Base-by-base conservation (phyloP, 805 yeast genomes). In the Candida krabiensis region DNA sequence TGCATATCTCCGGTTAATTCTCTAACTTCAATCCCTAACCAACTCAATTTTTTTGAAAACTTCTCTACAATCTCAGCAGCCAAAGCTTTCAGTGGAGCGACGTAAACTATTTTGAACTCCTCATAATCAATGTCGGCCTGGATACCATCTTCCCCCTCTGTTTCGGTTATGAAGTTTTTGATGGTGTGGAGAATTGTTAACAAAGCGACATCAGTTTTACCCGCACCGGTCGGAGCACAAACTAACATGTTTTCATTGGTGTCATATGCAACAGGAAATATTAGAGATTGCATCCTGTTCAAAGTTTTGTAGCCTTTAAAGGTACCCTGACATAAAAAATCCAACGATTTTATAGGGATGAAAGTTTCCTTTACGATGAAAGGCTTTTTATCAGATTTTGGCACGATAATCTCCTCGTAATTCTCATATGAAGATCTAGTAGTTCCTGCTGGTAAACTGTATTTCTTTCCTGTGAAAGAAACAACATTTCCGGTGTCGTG, bases 171-270 rank as follows among this genome's bases (percentile, higher is more conserved):
- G 57, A 74, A 83, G 55, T 86, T 95, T 24, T 80, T 77, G 11
- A 91, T 81, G 0, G 93, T 77, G 53, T 85, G 91, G 36, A 90
- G 66, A 45, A 90, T 80, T 0, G 96, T 70, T 26, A 90, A 66
- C 41, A 90, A 63, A 0, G 97, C 97, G 19, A 90, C 91, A 61
- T 90, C 96, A 0, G 97, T 90, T 58, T 90, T 90, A 75, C 97
- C 97, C 5, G 97, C 96, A 72, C 97, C 97, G 0, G 97, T 90
- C 1, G 97, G 97, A 0, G 97, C 96, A 77, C 97, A 90, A 4
- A 90, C 88, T 35, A 90, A 67, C 96, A 93, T 86, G 55, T 91
- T 91, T 53, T 91, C 97, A 60, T 86, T 89, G 4, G 97, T 84
- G 38, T 84, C 80, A 59, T 91, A 93, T 0, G 96, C 98, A 11